phyloP scores from a whole-genome alignment of 202 grass and related monocot genomes.

The Schoenoplectus tabernaemontani region DNA sequence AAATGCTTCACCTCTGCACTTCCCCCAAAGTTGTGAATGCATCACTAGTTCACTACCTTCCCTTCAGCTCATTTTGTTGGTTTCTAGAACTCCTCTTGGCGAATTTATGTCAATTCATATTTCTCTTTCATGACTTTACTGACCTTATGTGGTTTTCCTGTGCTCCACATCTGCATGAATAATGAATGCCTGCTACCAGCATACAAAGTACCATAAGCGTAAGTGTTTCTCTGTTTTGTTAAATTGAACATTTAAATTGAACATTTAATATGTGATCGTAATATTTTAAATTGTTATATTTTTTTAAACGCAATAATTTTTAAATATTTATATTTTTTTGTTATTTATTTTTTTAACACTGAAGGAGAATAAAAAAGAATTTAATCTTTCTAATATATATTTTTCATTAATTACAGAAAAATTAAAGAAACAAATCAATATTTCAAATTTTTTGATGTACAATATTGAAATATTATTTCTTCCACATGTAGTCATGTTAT shows the following conservation, averaged over 20 bases:
- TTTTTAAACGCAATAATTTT: too few species aligned
- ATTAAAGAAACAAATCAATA: too few species aligned
- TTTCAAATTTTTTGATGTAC: too few species aligned
- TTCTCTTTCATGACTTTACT: slow-evolving; percentile 24
- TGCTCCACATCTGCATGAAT: slow-evolving; percentile 42
- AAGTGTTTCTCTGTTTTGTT: slow-evolving; percentile 27
- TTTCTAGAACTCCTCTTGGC: background rate
- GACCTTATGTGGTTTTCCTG: slow-evolving; percentile 6
- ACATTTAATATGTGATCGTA: background rate
- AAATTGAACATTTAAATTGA: background rate
- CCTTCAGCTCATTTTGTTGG: slow-evolving; percentile 30
- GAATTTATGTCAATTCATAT: slow-evolving; percentile 33
- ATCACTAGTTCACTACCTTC: slow-evolving; percentile 43
- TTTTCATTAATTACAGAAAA: too few species aligned
- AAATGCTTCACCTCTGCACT: slow-evolving; percentile 99
- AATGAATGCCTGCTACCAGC: slow-evolving; percentile 89
- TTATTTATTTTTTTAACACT: too few species aligned
- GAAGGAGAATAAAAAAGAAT: too few species aligned
- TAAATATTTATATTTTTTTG: too few species aligned
- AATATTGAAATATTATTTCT: too few species aligned
- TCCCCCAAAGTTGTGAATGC: slow-evolving; percentile 98
- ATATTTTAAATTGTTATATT: background rate
- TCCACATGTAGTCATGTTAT: too few species aligned
- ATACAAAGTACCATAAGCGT: slow-evolving; percentile 99
- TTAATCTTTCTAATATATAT: too few species aligned